A percentile compares a stretch with the other conserved stretches of the same genome.
Conservation (phyloP, 225 moss, liverwort and hornwort genomes). For the Sphagnum tenellum region DNA sequence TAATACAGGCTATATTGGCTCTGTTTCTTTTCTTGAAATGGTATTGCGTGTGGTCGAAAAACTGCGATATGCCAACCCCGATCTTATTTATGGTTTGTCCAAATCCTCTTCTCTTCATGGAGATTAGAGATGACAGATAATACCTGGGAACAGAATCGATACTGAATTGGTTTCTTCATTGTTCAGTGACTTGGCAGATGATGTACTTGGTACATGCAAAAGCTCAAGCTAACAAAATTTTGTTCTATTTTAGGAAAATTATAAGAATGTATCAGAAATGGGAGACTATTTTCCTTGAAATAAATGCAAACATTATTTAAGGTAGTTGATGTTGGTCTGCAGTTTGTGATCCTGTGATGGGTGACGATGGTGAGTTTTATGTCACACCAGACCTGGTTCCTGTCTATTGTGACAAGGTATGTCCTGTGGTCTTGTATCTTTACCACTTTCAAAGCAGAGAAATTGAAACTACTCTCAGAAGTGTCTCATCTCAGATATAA, state of each 20-base stretch:
- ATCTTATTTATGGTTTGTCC: conserved; percentile 77
- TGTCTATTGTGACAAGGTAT: conserved; percentile 77
- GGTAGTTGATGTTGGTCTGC: neutral
- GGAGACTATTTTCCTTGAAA: too few species aligned
- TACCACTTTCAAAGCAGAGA: too few species aligned
- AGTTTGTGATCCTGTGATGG: conserved; percentile 99
- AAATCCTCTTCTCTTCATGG: neutral
- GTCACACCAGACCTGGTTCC: conserved; percentile 79
- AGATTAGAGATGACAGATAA: neutral
- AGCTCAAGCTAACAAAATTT: too few species aligned
- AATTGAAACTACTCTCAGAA: too few species aligned
- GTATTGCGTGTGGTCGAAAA: conserved; percentile 74
- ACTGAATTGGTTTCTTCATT: too few species aligned
- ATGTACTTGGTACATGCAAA: too few species aligned
- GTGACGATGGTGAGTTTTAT: conserved; percentile 92
- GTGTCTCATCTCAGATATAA: too few species aligned
- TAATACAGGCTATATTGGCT: conserved; percentile 79
- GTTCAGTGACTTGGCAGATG: too few species aligned
- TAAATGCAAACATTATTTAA: too few species aligned
- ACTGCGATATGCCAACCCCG: conserved; percentile 68
- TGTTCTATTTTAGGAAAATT: too few species aligned
- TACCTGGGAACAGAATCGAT: too few species aligned
- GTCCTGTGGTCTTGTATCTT: neutral
- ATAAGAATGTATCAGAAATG: too few species aligned
- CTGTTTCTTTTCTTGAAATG: conserved; percentile 79